A percentile compares a stretch with the other conserved stretches of the same genome.
phyloP scores from a whole-genome alignment of 805 yeast genomes.

The Kodamaea fukazawae region DNA sequence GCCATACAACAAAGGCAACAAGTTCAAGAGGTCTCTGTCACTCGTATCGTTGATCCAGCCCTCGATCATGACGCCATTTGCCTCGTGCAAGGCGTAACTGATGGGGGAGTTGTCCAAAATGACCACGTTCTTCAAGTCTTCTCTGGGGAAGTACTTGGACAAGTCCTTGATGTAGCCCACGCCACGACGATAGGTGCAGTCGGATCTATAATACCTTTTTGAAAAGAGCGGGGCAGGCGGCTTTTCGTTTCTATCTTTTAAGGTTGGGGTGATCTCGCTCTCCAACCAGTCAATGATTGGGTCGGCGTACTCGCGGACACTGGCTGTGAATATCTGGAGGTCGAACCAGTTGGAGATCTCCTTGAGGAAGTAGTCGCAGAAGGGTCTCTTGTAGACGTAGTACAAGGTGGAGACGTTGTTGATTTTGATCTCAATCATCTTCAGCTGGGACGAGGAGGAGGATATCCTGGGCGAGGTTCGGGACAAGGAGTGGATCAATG shows the following conservation, averaged over 20 bases:
- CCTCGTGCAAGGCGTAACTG: constrained; percentile 77
- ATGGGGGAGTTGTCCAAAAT: constrained; percentile 93
- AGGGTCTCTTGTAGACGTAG: constrained; percentile 89
- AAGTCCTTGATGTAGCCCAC: constrained; percentile 72
- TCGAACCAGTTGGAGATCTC: constrained; percentile 85
- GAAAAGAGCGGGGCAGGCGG: constrained; percentile 37
- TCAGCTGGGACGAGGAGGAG: constrained; percentile 40
- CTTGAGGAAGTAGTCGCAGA: constrained; percentile 77
- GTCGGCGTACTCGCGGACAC: constrained; percentile 92
- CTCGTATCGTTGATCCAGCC: constrained; percentile 98
- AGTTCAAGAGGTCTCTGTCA: constrained; percentile 76
- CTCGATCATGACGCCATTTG: constrained; percentile 88
- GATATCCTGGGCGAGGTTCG: constrained; percentile 52
- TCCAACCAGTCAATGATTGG: constrained; percentile 94
- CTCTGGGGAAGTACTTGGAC: constrained; percentile 50
- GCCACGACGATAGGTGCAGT: constrained; percentile 74
- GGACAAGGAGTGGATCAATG: constrained; percentile 86
- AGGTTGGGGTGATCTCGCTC: constrained; percentile 40
- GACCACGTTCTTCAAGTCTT: constrained; percentile 63
- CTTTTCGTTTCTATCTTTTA: constrained; percentile 12
- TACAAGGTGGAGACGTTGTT: constrained; percentile 76
- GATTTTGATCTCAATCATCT: constrained; percentile 73
- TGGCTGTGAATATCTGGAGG: constrained; percentile 89
- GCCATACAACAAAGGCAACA: constrained; percentile 76
- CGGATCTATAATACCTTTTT: constrained; percentile 69